Percentiles rank a stretch among this genome's conserved stretches.
Evolutionary conservation across 208 protist species (phyloP).

Genomic region (Herpetomonas muscarum): DNA sequence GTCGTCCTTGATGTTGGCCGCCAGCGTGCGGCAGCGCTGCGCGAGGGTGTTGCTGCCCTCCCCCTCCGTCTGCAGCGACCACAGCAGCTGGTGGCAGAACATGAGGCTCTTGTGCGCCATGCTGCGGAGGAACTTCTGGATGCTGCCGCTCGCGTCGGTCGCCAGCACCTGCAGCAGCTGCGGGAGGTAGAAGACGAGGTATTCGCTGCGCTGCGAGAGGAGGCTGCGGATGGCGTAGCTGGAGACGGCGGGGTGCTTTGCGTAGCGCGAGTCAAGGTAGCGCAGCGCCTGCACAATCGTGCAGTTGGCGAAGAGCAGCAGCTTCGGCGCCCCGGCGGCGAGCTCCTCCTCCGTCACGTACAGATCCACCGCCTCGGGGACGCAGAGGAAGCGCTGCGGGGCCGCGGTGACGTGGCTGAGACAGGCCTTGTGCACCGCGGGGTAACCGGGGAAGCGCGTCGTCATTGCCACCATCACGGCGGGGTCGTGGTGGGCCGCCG

Average conservation of each 20-base stretch:
- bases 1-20: conserved; percentile 22
- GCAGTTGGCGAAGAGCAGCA: conserved; percentile 65
- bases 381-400: conserved; percentile 48
- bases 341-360: conserved; percentile 72
- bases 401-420: conserved; percentile 29
- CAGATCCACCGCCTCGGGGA: conserved; percentile 61
- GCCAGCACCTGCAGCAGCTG: conserved; percentile 85
- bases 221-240: conserved; percentile 77
- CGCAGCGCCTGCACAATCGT: conserved; percentile 69
- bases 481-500: conserved; percentile 56
- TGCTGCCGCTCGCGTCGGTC: conserved; percentile 45
- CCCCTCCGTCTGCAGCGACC: conserved; percentile 72
- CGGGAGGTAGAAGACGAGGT: conserved; percentile 88
- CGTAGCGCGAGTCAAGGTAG: conserved; percentile 55
- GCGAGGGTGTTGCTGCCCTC: conserved; percentile 44
- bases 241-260: conserved; percentile 38
- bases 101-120: conserved; percentile 62
- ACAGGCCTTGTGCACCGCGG: conserved; percentile 29
- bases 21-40: conserved; percentile 34
- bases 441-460: conserved; percentile 47
- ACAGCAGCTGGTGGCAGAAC: conserved; percentile 87
- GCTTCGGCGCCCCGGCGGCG: conserved; percentile 41
- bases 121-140: conserved; percentile 47
- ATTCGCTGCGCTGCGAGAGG: conserved; percentile 60
- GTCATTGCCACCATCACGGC: conserved; percentile 65